Percentiles rank a stretch among this genome's conserved stretches.
These are phyloP conservation scores for Rhodotorula sphaerocarpa DNA, from an alignment of 768 basidiomycete species.

Conservation along the genomic window DNA sequence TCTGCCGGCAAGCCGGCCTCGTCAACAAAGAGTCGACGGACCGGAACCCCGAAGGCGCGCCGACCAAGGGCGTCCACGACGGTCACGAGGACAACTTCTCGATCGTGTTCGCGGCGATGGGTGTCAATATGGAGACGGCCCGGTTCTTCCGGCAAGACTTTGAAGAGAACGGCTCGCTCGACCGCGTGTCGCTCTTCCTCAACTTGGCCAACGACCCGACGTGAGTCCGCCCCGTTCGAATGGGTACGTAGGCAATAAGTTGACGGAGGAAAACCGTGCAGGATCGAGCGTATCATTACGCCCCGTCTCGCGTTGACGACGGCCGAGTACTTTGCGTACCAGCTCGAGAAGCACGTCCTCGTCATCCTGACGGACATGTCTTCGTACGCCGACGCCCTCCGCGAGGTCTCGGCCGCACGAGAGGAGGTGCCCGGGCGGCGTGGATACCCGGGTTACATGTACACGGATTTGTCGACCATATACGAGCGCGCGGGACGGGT, in stretches of 20 bases:
- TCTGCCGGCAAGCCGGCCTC: constrained; percentile 96
- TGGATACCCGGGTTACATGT: constrained; percentile 69
- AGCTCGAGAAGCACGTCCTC: constrained; percentile 97
- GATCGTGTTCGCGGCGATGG: constrained; percentile 99
- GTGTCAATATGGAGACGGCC: constrained; percentile 99
- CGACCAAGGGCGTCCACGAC: constrained; percentile 94
- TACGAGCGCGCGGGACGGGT: constrained; percentile 99
- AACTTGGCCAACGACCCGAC: constrained; percentile 99
- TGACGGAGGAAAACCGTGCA: no score
- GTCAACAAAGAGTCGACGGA: constrained; percentile 84
- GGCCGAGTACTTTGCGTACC: constrained; percentile 98
- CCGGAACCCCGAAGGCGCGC: constrained; percentile 81
- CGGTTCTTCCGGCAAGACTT: constrained; percentile 99
- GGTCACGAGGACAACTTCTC: constrained; percentile 99
- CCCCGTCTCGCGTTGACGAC: constrained; percentile 96
- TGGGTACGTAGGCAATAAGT: no score
- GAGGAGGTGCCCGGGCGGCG: constrained; percentile 99
- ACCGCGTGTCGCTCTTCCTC: constrained; percentile 95
- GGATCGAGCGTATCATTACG: constrained; percentile 97
- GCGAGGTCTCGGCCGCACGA: constrained; percentile 95
- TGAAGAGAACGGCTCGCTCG: constrained; percentile 93
- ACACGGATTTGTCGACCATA: constrained; percentile 91
- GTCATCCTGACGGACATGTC: constrained; percentile 99
- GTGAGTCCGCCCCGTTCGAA: constrained; percentile 42
- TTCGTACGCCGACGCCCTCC: constrained; percentile 90